These are phyloP conservation scores for Dioszegia crocea DNA, from an alignment of 768 basidiomycete species.

Conservation along the genomic window DNA sequence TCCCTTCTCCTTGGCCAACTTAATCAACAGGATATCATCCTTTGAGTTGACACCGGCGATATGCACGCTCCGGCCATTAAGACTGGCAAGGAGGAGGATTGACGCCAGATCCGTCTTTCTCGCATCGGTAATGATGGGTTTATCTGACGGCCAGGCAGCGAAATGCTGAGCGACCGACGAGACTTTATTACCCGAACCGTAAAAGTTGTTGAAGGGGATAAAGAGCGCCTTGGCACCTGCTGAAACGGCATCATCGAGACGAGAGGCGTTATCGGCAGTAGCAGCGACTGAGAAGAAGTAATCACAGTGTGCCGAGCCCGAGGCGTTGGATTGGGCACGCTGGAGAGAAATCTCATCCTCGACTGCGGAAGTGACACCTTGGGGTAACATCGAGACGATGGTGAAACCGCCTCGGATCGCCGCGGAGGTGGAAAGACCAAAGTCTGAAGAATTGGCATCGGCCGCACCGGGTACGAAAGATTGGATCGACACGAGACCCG, in stretches of 20 bases:
- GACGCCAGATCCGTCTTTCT: slow-evolving; percentile 88
- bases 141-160: slow-evolving; percentile 80
- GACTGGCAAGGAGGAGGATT: slow-evolving; percentile 83
- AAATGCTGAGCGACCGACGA: slow-evolving; percentile 81
- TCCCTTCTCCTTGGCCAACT: slow-evolving; percentile 87
- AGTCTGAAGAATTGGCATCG: slow-evolving; percentile 57
- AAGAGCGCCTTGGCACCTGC: slow-evolving; percentile 80
- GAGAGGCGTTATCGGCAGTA: slow-evolving; percentile 60
- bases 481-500: slow-evolving; percentile 82
- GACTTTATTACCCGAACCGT: slow-evolving; percentile 55
- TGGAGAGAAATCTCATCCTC: slow-evolving; percentile 67
- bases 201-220: slow-evolving; percentile 64
- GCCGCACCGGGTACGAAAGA: slow-evolving; percentile 76
- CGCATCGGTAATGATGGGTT: slow-evolving; percentile 91
- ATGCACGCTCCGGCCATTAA: slow-evolving; percentile 83
- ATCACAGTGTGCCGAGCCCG: slow-evolving; percentile 72
- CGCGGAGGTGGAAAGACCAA: slow-evolving; percentile 68
- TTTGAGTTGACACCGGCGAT: slow-evolving; percentile 80
- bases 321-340: slow-evolving; percentile 62
- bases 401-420: slow-evolving; percentile 88
- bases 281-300: slow-evolving; percentile 79
- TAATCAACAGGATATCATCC: slow-evolving; percentile 84
- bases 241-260: slow-evolving; percentile 62
- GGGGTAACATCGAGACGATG: slow-evolving; percentile 70
- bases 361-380: slow-evolving; percentile 62